Percentiles rank a stretch among this genome's conserved stretches.
Evolutionary conservation across 352 stramenopile genomes (phyloP).

Genomic region (Pythium sp.): DNA sequence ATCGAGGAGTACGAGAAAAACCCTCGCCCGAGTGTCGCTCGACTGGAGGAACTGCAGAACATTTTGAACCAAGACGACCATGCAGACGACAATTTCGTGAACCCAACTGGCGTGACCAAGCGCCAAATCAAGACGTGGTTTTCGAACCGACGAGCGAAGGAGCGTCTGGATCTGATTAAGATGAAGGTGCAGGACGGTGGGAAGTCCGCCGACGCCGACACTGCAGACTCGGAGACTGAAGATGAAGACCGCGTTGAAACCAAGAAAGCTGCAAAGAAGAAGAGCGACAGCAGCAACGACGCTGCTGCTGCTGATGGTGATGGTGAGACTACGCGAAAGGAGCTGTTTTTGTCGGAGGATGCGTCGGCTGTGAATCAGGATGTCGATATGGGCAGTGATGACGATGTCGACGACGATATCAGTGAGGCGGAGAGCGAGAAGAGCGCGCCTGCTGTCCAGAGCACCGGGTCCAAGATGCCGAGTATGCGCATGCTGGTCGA

Average conservation of each 20-base stretch:
- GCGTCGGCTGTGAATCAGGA: constrained; percentile 17
- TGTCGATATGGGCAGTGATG: constrained; percentile 34
- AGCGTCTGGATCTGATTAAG: constrained; percentile 75
- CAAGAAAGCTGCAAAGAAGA: constrained; percentile 12
- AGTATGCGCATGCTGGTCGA: constrained; percentile 21
- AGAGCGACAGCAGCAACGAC: neutral
- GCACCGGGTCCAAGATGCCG: constrained; percentile 4
- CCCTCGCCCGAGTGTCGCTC: constrained; percentile 50
- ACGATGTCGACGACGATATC: constrained; percentile 30
- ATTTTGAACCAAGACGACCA: constrained; percentile 75
- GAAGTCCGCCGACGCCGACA: constrained; percentile 12
- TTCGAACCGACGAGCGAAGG: constrained; percentile 75
- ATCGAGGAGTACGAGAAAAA: constrained; percentile 88
- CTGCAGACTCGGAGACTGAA: constrained; percentile 35
- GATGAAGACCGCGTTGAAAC: constrained; percentile 30
- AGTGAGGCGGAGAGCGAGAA: constrained; percentile 15
- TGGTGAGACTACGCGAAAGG: constrained; percentile 21
- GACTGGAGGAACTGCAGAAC: constrained; percentile 67
- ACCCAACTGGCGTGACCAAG: constrained; percentile 57
- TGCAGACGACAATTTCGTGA: constrained; percentile 48
- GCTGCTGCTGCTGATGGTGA: neutral
- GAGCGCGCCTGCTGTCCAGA: neutral
- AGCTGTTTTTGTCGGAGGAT: constrained; percentile 17
- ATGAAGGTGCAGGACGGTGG: constrained; percentile 62
- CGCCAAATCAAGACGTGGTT: constrained; percentile 86